Evolutionary conservation across 139 green algal genomes (phyloP).

Genomic region (Tetradesmus lagerheimii): DNA sequence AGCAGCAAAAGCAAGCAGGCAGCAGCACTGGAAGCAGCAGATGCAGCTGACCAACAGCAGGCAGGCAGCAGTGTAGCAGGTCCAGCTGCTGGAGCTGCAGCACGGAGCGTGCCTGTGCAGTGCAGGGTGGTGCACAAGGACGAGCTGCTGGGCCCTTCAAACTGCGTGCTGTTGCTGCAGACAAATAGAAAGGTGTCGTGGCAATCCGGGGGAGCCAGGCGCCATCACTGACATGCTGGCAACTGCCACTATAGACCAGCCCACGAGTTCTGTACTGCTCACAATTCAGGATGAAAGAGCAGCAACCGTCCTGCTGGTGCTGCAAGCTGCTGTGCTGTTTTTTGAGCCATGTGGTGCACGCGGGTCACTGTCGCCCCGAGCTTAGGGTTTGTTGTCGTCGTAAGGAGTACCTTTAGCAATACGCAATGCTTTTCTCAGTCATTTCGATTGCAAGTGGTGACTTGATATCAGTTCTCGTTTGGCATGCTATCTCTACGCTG

Average conservation of each 20-base stretch:
- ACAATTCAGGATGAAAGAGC: too few species aligned
- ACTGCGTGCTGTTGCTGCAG: slow-evolving; percentile 62
- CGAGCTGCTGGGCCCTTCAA: slow-evolving; percentile 51
- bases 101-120: background rate
- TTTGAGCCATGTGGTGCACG: background rate
- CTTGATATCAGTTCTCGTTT: too few species aligned
- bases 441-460: too few species aligned
- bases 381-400: background rate
- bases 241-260: too few species aligned
- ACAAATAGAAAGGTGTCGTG: slow-evolving; percentile 55
- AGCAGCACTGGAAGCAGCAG: slow-evolving; percentile 8
- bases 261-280: too few species aligned
- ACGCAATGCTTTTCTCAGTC: too few species aligned
- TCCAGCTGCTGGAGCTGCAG: slow-evolving; percentile 7
- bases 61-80: background rate
- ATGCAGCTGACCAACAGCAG: background rate
- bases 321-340: too few species aligned
- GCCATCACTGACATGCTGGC: background rate
- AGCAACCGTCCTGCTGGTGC: too few species aligned
- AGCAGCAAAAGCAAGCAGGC: slow-evolving; percentile 35
- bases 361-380: background rate
- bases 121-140: slow-evolving; percentile 59
- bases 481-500: too few species aligned
- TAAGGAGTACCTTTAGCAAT: background rate
- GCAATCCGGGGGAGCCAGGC: slow-evolving; percentile 31